Base-by-base conservation (phyloP, 441 rosid genomes). In the Geranium incanum region DNA sequence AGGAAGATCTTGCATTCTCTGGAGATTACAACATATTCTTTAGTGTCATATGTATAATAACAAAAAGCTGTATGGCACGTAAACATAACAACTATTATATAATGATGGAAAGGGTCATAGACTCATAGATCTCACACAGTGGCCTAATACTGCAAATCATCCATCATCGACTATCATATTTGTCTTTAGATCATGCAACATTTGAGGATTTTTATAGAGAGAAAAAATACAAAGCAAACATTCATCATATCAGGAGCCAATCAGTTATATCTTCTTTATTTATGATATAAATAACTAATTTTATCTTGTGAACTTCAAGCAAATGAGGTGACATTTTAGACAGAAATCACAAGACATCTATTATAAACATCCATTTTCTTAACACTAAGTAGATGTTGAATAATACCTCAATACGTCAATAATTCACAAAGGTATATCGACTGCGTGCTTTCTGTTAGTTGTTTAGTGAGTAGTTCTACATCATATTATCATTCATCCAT, bases 1-100 rank as follows among this genome's bases (percentile, higher is more conserved):
- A 18, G 98, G 97, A 78, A 93, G 97, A 78, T 93, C 98, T 84
- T 79, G 95, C 83, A 93, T 74, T 82, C 92, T 85, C 97, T 93
- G 85, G 36, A 65, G 37, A 11, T 15, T 62, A 77, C 36, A 48
- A 70, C 48, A 73, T 59, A 43, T 64, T 33, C 1, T 37, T 66
- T 77, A 71, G 36, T 68, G 28, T 16, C 60, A 15, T 55, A n/a
- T n/a, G 5, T 55, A n/a, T n/a, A 55, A n/a, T 50, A 50, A 12
- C 6, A 55, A 6, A n/a, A 55, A 6, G 8, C 37, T 65, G 68
- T 18, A 19, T 12, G 52, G 9, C 12, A 50, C 73, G n/a, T 36
- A 50, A 50, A 28, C 0, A 15, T 43, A 28, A 67, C 36, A 43
- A 3, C 41, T 1, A 68, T 52, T 60, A 68, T 59, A 64, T 28